These are phyloP conservation scores for Tetradesmus obliquus DNA, from an alignment of 139 green algal species.

Conservation along the genomic window DNA sequence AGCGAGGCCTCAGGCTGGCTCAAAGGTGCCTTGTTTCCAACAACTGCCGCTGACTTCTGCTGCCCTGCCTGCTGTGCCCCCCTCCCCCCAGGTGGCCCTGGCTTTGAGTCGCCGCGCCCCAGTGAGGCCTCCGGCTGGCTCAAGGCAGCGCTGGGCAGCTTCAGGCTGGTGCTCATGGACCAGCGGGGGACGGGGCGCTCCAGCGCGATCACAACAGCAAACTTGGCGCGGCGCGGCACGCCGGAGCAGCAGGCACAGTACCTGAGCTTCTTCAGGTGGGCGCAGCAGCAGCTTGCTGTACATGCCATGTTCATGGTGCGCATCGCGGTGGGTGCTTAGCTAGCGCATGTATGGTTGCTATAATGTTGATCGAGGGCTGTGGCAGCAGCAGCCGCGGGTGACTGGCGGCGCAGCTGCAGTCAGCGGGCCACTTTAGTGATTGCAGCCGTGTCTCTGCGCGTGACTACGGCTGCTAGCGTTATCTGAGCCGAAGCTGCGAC, in stretches of 20 bases:
- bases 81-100: conserved; percentile 79
- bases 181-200: conserved; percentile 75
- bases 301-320: neutral
- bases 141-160: conserved; percentile 74
- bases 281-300: neutral
- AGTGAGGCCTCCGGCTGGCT: conserved; percentile 85
- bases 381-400: too few relatives aligned
- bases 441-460: too few relatives aligned
- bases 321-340: too few relatives aligned
- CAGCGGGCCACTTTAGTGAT: too few relatives aligned
- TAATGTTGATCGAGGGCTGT: too few relatives aligned
- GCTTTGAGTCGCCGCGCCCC: conserved; percentile 81
- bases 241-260: conserved; percentile 83
- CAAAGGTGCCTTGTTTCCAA: conserved; percentile 46
- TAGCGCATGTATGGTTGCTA: too few relatives aligned
- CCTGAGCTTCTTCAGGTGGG: conserved; percentile 69
- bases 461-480: too few relatives aligned
- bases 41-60: too few relatives aligned
- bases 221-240: conserved; percentile 62
- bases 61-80: too few relatives aligned
- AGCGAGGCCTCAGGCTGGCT: conserved; percentile 86
- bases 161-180: conserved; percentile 91
- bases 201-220: conserved; percentile 72
- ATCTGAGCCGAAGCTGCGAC: neutral
- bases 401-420: too few relatives aligned